Base-by-base conservation (phyloP, 371 early-diverging fungal species). In the Saksenaea oblongispora region DNA sequence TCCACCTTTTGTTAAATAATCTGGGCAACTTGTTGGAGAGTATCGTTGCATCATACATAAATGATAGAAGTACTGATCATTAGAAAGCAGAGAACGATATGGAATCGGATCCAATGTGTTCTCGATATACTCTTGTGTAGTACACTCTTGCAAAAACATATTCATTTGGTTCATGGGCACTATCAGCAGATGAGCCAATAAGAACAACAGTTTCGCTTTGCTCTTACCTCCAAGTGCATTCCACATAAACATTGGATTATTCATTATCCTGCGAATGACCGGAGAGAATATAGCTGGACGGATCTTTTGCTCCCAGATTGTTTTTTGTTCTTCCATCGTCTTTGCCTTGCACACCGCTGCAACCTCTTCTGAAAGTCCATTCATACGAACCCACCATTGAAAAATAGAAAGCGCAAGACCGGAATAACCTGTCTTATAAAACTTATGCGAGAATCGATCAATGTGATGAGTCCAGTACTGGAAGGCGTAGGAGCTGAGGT, bases 131-230 rank as follows among this genome's bases (percentile, higher is more conserved):
- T 92, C 86, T 56, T 87, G 86, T 18, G 89, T 88, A 10, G 88
- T 86, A 51, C 92, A 91, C 61, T 94, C 93, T 65, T 86, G 75
- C 59, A 90, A 73, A 55, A 93, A 84, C 93, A 94, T 88, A 41
- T 91, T 91, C 91, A 90, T 90, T 74, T 94, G 95, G 71, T 90
- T 91, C 56, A 90, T 89, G 0, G 95, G 95, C 17, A 94, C 95
- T 81, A 57, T 7, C 3, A 3, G 35, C 36, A 31, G 31, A 41
- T 27, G 17, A 59, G 11, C 53, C 9, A 9, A 56, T 39, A 35
- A 13, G 31, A 24, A 22, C 34, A 13, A 24, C n/a, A 58, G 2
- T 13, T 37, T 22, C 47, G 9, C 17, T 34, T 37, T 17, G 15
- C 42, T 13, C 58, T 72, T 73, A 81, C 82, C 82, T 34, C 95